Evolutionary conservation across 345 rosid species (phyloP).

Genomic region (Eucalyptus regnans): DNA sequence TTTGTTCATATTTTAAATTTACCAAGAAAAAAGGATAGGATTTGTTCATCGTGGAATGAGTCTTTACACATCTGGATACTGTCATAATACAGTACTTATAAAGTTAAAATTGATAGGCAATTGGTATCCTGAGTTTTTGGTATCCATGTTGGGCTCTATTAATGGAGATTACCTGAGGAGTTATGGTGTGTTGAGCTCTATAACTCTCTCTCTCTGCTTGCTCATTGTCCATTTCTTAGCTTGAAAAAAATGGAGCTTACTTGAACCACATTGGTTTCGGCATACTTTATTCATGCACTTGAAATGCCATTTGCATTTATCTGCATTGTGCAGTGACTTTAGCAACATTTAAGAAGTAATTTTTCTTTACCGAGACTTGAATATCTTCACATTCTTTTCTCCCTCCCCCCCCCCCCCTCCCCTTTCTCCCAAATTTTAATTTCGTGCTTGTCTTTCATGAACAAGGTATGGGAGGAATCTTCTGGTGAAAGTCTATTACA

Average conservation of each 20-base stretch:
- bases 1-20: not conserved
- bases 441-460: not conserved
- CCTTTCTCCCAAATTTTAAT: not conserved
- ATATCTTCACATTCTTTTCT: not conserved
- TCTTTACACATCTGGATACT: not conserved
- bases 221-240: not conserved
- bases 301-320: not conserved
- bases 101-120: not conserved
- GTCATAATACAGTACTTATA: not conserved
- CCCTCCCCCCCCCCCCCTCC: fast-evolving
- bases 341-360: not conserved
- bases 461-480: slow-evolving; percentile 94
- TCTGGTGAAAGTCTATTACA: slow-evolving; percentile 93
- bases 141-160: not conserved
- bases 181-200: not conserved
- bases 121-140: not conserved
- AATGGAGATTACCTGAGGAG: not conserved
- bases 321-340: not conserved
- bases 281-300: not conserved
- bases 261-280: not conserved
- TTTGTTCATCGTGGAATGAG: not conserved
- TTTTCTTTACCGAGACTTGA: not conserved
- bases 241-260: not conserved
- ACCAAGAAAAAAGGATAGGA: not conserved
- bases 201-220: not conserved